Evolutionary conservation across 2,329 filamentous ascomycete species (phyloP), one percentile per base, ranked within the genome.

Genomic region (Cadophora sp.): DNA sequence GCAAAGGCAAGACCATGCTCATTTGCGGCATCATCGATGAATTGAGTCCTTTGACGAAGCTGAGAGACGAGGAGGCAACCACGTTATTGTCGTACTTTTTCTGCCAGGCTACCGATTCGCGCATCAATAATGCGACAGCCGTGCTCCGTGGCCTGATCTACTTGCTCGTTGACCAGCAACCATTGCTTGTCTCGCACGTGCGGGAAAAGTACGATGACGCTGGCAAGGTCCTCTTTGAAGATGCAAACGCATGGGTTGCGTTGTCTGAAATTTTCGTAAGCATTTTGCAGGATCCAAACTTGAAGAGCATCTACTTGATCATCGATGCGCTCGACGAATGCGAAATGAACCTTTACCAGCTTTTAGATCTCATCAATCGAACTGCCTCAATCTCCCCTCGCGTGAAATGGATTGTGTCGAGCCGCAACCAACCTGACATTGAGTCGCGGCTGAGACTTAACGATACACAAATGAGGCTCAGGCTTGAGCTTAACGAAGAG

Each of bases 141-240:
- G 79, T n/a, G n/a, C n/a, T n/a, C n/a, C n/a, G n/a, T n/a, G n/a
- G n/a, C n/a, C n/a, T n/a, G n/a, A n/a, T n/a, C 0, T 83, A 78
- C 50, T 40, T 80, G 12, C 75, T 87, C 76, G 62, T 81, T 1
- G 51, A 66, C 0, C 73, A 81, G 65, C 71, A 81, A 1, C 74
- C 74, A 26, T 70, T 68, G 1, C 76, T 84, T 0, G 65, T 80
- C 1, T 37, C 3, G 26, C 58, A 70, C 50, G 16, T 66, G 3
- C 65, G 58, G 29, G 34, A 68, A 24, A 68, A 63, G 56, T 68
- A 70, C 40, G 65, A 70, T 63, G 1, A 43, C 22, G 14, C 56
- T 1, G 62, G 65, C 4, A 66, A 68, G 50, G 37, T 3, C 0
- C 68, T 66, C n/a, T 70, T 70, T 56, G 65, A 48, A n/a, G 65